Base-by-base conservation (phyloP, 768 basidiomycete species). In the Cystobasidium onofrii region DNA sequence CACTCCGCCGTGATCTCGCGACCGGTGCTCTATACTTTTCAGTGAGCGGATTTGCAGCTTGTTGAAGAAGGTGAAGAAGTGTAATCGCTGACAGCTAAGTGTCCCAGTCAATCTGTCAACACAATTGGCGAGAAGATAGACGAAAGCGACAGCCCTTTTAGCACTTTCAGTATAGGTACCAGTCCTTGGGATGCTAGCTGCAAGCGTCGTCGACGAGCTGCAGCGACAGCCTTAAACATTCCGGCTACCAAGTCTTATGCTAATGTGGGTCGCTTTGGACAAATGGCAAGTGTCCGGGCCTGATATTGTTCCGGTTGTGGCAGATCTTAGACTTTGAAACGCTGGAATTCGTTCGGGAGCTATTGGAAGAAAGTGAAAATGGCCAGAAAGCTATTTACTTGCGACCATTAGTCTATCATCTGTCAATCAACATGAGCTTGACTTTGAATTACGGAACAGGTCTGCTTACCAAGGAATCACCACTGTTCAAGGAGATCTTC, bases 261-360 rank as follows among this genome's bases (percentile, higher is more conserved):
- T 9, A 29, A 29, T 29, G 54, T 55, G 23, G 12, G 54, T 55
- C 12, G 23, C 23, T 55, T n/a, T n/a, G n/a, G n/a, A n/a, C 54
- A 55, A 55, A 55, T n/a, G n/a, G 41, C 18, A 43, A n/a, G n/a
- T 43, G 7, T 9, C n/a, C 54, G 29, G 12, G 23, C 54, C 54
- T 55, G n/a, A n/a, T 29, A n/a, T n/a, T 55, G 54, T 10, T n/a
- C 7, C 7, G 20, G 12, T 7, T n/a, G 10, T 55, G 23, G 7
- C 54, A 55, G 54, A 55, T 55, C n/a, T n/a, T 55, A n/a, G 54
- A 55, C n/a, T 55, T 55, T n/a, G 54, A 55, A 29, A 55, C 54
- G 7, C 54, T 23, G 23, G 54, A 55, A 55, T 55, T 55, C 54
- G 23, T 55, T 29, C 20, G 54, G 23, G 54, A 55, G n/a, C n/a